Evolutionary conservation across 164 flowering plant genomes (phyloP).

Genomic region (Taxillus chinensis): DNA sequence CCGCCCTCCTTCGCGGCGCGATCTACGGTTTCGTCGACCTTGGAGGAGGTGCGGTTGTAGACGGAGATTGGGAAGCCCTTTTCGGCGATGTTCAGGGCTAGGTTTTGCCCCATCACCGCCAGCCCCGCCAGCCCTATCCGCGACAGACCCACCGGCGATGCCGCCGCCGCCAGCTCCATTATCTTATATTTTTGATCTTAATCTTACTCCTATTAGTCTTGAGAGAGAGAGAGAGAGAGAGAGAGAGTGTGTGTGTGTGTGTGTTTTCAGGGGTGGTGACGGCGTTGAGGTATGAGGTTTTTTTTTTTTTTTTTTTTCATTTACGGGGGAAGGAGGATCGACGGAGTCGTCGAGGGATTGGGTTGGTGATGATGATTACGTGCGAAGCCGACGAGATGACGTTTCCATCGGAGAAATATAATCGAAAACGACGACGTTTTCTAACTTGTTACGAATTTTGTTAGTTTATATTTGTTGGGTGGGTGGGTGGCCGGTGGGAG

Average conservation of each 20-base stretch:
- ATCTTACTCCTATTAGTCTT: too few species aligned
- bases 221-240: neutral
- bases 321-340: neutral
- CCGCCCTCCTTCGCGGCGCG: slow-evolving; percentile 32
- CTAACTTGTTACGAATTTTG: too few species aligned
- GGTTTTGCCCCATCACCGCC: slow-evolving; percentile 53
- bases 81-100: slow-evolving; percentile 47
- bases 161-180: slow-evolving; percentile 12
- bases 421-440: slow-evolving; percentile 6
- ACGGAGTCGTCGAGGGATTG: slow-evolving; percentile 26
- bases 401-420: too few species aligned
- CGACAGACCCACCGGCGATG: slow-evolving; percentile 21
- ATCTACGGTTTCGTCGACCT: slow-evolving; percentile 35
- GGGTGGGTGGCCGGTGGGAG: too few species aligned
- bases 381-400: too few species aligned
- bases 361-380: too few species aligned
- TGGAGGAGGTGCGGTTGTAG: slow-evolving; percentile 48
- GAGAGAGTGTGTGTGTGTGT: slow-evolving; percentile 1
- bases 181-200: too few species aligned
- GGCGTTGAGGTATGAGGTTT: too few species aligned
- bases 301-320: too few species aligned
- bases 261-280: neutral
- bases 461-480: too few species aligned
- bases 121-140: slow-evolving; percentile 42
- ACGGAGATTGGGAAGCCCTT: slow-evolving; percentile 53